A percentile compares a stretch with the other conserved stretches of the same genome.
Conservation (phyloP, 2,329 filamentous ascomycete genomes). For the Phialocephala sp. region DNA sequence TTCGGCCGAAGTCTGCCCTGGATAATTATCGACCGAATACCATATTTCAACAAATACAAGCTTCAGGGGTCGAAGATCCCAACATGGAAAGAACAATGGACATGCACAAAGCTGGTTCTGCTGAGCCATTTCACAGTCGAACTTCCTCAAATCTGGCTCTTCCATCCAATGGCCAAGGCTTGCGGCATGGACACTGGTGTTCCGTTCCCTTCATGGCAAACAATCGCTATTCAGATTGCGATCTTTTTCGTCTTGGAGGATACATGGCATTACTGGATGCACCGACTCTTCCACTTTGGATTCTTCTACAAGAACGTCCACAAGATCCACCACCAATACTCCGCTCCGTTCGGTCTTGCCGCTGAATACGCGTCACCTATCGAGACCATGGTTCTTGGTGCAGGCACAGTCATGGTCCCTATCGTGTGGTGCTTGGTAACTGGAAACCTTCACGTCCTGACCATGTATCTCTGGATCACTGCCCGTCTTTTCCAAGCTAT, state of each 20-base stretch:
- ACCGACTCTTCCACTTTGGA: slow-evolving; percentile 91
- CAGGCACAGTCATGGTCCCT: slow-evolving; percentile 83
- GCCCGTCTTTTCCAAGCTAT: slow-evolving; percentile 96
- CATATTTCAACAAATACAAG: slow-evolving; percentile 92
- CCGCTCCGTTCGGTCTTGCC: slow-evolving; percentile 92
- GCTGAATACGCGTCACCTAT: slow-evolving; percentile 98
- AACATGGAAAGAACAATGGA: slow-evolving; percentile 90
- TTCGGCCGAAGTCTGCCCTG: slow-evolving; percentile 89
- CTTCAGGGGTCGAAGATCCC: slow-evolving; percentile 88
- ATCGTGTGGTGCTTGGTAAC: slow-evolving; percentile 85
- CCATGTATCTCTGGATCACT: slow-evolving; percentile 97
- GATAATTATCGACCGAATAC: slow-evolving; percentile 88
- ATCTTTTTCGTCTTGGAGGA: slow-evolving; percentile 97
- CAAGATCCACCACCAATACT: slow-evolving; percentile 99
- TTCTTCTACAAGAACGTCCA: slow-evolving; percentile 96
- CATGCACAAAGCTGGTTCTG: slow-evolving; percentile 91
- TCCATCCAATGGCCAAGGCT: slow-evolving; percentile 94
- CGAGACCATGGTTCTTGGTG: slow-evolving; percentile 91
- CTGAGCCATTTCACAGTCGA: slow-evolving; percentile 97
- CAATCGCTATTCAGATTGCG: slow-evolving; percentile 88
- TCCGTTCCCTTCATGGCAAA: slow-evolving; percentile 85
- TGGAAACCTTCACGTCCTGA: slow-evolving; percentile 88
- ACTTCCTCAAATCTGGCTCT: slow-evolving; percentile 97
- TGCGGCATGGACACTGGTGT: slow-evolving; percentile 88
- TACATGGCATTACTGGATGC: slow-evolving; percentile 97